These are phyloP conservation scores for Agapanthus africanus DNA, from an alignment of 106 monocot species.

Conservation along the genomic window DNA sequence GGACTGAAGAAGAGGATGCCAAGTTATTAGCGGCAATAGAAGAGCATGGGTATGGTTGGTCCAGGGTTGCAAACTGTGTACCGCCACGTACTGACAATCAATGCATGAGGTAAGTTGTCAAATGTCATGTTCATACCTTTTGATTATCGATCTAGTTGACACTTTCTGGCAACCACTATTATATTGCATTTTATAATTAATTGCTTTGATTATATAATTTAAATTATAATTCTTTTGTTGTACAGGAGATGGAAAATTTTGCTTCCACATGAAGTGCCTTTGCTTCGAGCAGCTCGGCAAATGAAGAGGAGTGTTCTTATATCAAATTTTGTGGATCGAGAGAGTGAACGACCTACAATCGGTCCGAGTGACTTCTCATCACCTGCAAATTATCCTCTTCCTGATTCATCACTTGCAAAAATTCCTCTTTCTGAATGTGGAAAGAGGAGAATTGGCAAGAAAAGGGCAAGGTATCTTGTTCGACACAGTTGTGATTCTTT, in stretches of 20 bases:
- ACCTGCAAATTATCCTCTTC: conserved; percentile 10
- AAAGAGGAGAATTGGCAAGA: conserved; percentile 12
- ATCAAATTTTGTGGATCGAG: conserved; percentile 87
- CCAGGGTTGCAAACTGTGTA: conserved; percentile 60
- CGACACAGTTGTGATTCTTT: background rate
- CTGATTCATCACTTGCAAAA: conserved; percentile 13
- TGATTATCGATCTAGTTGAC: no score
- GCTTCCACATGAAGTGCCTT: conserved; percentile 53
- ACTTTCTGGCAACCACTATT: background rate
- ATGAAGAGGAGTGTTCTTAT: conserved; percentile 71
- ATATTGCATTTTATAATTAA: background rate
- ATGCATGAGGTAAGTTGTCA: conserved; percentile 70
- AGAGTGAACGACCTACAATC: conserved; percentile 71
- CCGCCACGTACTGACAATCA: conserved; percentile 86
- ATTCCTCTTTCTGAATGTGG: conserved; percentile 13
- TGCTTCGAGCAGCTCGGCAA: conserved; percentile 37
- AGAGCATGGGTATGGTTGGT: conserved; percentile 70
- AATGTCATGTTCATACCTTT: no score
- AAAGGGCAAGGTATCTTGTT: conserved; percentile 30
- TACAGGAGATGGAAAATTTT: conserved; percentile 88
- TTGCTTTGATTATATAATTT: background rate
- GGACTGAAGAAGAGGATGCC: conserved; percentile 89
- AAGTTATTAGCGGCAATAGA: conserved; percentile 58
- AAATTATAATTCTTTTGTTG: background rate
- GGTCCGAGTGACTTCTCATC: conserved; percentile 70